phyloP scores from a whole-genome alignment of 495 filamentous ascomycete genomes.

The Amphirosellinia nigrospora region DNA sequence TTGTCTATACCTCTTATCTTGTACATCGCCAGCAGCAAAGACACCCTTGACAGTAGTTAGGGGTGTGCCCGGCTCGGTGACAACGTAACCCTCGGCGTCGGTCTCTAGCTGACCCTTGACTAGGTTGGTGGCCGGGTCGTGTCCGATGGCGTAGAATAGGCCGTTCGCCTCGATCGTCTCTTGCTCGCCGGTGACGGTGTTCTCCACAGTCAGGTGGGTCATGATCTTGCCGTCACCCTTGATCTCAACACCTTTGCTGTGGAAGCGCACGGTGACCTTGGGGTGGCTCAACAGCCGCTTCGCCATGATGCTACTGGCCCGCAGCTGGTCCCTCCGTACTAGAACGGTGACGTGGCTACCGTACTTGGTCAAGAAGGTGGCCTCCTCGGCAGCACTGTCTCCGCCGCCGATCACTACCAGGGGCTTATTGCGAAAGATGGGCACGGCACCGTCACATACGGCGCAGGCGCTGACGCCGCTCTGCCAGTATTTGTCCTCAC shows the following conservation, averaged over 20 bases:
- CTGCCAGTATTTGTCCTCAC: slow-evolving; percentile 95
- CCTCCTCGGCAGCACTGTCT: slow-evolving; percentile 97
- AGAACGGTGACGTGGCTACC: slow-evolving; percentile 92
- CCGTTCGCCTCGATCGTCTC: slow-evolving; percentile 87
- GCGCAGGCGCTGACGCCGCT: slow-evolving; percentile 95
- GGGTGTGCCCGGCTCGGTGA: slow-evolving; percentile 87
- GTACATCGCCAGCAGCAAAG: slow-evolving; percentile 96
- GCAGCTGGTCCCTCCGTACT: slow-evolving; percentile 82
- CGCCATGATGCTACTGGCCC: slow-evolving; percentile 91
- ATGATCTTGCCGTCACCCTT: slow-evolving; percentile 86
- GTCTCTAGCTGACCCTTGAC: slow-evolving; percentile 87
- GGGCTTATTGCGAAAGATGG: slow-evolving; percentile 95
- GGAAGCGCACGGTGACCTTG: slow-evolving; percentile 88
- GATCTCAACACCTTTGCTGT: slow-evolving; percentile 79
- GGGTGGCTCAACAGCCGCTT: slow-evolving; percentile 79
- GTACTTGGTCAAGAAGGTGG: slow-evolving; percentile 97
- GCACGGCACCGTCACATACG: slow-evolving; percentile 96
- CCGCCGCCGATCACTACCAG: slow-evolving; percentile 96
- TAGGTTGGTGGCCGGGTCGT: slow-evolving; percentile 88
- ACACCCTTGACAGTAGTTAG: slow-evolving; percentile 89
- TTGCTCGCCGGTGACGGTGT: slow-evolving; percentile 76
- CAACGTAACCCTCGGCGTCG: slow-evolving; percentile 85
- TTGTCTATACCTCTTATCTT: slow-evolving; percentile 98
- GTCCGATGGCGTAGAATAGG: slow-evolving; percentile 96
- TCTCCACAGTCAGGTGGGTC: slow-evolving; percentile 80